These are phyloP conservation scores for Alternaria solani DNA, from an alignment of 2,329 filamentous ascomycete species.

Conservation along the genomic window DNA sequence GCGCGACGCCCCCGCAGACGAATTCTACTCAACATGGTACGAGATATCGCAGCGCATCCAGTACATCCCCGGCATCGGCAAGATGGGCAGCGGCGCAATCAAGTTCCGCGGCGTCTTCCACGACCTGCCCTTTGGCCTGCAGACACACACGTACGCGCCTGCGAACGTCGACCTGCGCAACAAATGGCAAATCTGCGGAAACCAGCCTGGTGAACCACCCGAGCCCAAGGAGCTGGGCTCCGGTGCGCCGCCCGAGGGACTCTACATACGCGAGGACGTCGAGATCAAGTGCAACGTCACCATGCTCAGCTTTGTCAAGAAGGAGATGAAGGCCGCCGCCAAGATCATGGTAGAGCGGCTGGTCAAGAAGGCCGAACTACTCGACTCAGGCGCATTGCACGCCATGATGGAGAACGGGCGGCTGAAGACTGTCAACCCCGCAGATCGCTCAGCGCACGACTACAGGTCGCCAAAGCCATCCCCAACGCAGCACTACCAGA, in stretches of 20 bases:
- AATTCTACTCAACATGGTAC: conserved; percentile 78
- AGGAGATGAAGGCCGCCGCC: conserved; percentile 70
- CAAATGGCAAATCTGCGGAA: conserved; percentile 73
- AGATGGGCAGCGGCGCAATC: conserved; percentile 70
- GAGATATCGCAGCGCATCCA: conserved; percentile 75
- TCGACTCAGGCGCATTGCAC: conserved; percentile 70
- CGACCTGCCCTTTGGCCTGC: conserved; percentile 74
- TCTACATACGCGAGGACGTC: conserved; percentile 75
- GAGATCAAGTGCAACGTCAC: conserved; percentile 75
- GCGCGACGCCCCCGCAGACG: conserved; percentile 71
- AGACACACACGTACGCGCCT: conserved; percentile 75
- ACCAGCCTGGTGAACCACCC: conserved; percentile 72
- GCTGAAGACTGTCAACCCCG: conserved; percentile 66
- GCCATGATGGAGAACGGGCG: conserved; percentile 73
- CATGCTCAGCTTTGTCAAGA: conserved; percentile 71
- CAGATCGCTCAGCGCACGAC: conserved; percentile 37
- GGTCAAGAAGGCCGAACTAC: conserved; percentile 74
- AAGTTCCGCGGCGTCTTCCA: conserved; percentile 76
- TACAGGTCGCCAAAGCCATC: conserved; percentile 31
- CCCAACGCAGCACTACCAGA: conserved; percentile 36
- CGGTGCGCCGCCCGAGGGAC: conserved; percentile 68
- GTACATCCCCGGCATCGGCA: conserved; percentile 71
- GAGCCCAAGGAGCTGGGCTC: conserved; percentile 71
- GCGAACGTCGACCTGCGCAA: conserved; percentile 72
- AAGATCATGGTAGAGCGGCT: conserved; percentile 73